Percentiles rank a stretch among this genome's conserved stretches.
These are phyloP conservation scores for Penicillium nordicum DNA, from an alignment of 2,329 filamentous ascomycete genomes.

Conservation along the genomic window DNA sequence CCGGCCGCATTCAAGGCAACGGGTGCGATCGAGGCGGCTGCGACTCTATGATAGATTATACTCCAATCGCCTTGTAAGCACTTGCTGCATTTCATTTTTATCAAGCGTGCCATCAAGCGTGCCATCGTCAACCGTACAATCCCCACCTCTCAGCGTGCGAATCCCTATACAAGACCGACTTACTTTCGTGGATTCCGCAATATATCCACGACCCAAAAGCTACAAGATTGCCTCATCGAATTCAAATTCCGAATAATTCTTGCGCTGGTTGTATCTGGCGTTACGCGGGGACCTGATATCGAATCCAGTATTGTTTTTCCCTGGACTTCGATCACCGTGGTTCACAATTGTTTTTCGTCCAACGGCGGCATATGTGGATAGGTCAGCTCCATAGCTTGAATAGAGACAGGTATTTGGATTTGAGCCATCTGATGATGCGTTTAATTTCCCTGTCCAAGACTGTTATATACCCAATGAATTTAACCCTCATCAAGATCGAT, in stretches of 20 bases:
- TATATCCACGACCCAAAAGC: background rate
- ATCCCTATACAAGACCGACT: background rate
- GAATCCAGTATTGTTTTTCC: background rate
- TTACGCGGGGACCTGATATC: background rate
- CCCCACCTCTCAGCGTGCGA: background rate
- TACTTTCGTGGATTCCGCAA: constrained; percentile 1
- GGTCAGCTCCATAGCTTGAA: constrained; percentile 7
- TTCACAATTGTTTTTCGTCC: background rate
- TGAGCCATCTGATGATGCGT: background rate
- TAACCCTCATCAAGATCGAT: background rate
- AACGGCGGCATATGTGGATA: background rate
- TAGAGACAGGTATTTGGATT: background rate
- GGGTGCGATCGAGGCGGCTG: constrained; percentile 58
- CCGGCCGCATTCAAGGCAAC: constrained; percentile 61
- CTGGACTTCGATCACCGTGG: background rate
- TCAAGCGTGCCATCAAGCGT: background rate
- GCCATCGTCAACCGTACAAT: background rate
- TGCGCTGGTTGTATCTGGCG: background rate
- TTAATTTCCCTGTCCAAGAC: constrained; percentile 7
- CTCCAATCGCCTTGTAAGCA: background rate
- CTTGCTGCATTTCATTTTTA: background rate
- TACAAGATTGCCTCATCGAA: background rate
- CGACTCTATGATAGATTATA: constrained; percentile 34
- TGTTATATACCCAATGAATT: constrained; percentile 24
- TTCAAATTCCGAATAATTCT: background rate